A percentile compares a stretch with the other conserved stretches of the same genome.
Conservation (phyloP, 2,329 filamentous ascomycete genomes). For the Fulvia fulva region DNA sequence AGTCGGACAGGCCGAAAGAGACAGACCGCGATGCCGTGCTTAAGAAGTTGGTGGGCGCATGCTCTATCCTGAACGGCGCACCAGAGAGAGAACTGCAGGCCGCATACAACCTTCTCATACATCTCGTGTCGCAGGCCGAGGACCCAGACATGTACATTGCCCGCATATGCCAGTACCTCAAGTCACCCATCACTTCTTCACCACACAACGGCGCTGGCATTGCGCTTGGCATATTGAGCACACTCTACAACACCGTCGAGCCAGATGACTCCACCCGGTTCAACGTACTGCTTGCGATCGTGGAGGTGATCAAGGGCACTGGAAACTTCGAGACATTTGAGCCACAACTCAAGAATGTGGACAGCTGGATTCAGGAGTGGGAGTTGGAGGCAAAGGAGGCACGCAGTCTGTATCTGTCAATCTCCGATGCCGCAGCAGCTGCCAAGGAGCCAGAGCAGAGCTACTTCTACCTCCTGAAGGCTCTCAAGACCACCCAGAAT, state of each 20-base stretch:
- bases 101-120: slow-evolving; percentile 93
- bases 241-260: slow-evolving; percentile 90
- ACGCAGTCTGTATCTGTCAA: slow-evolving; percentile 77
- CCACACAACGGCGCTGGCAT: slow-evolving; percentile 80
- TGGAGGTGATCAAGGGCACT: slow-evolving; percentile 69
- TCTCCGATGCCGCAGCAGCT: slow-evolving; percentile 76
- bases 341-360: slow-evolving; percentile 77
- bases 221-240: slow-evolving; percentile 85
- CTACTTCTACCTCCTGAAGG: slow-evolving; percentile 69
- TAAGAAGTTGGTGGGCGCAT: slow-evolving; percentile 81
- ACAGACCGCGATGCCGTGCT: slow-evolving; percentile 77
- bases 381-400: slow-evolving; percentile 75
- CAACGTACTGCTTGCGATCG: slow-evolving; percentile 84
- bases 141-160: slow-evolving; percentile 83
- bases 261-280: slow-evolving; percentile 74
- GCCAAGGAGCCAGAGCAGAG: slow-evolving; percentile 71
- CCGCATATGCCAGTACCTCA: slow-evolving; percentile 82
- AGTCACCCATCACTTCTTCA: slow-evolving; percentile 79
- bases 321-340: slow-evolving; percentile 72
- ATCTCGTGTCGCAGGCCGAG: slow-evolving; percentile 82
- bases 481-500: slow-evolving; percentile 69
- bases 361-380: slow-evolving; percentile 80
- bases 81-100: slow-evolving; percentile 96
- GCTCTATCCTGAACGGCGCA: slow-evolving; percentile 71
- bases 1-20: slow-evolving; percentile 46